Evolutionary conservation across 2,329 filamentous ascomycete species (phyloP).

Genomic region (Dendrostoma leiphaemia): DNA sequence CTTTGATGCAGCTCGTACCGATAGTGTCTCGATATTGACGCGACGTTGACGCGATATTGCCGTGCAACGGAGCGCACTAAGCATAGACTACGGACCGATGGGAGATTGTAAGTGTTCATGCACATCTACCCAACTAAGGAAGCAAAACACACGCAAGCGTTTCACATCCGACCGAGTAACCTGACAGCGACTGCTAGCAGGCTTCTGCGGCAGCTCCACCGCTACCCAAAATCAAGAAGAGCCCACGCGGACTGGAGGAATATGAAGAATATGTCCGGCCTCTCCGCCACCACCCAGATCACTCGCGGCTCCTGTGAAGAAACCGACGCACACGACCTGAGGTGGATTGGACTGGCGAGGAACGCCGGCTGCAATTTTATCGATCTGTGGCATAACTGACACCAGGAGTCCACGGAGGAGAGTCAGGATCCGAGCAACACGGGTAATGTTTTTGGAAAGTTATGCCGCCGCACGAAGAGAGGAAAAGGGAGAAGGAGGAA

Average conservation of each 20-base stretch:
- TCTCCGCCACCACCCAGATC: conserved; percentile 32
- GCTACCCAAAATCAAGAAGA: no score
- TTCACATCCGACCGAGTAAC: no score
- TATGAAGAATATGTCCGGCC: conserved; percentile 49
- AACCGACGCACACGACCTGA: conserved; percentile 41
- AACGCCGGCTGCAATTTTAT: conserved; percentile 72
- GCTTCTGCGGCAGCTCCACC: no score
- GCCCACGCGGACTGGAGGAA: no score
- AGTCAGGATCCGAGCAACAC: conserved; percentile 71
- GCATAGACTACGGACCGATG: no score
- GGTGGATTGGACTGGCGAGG: conserved; percentile 43
- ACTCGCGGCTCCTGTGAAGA: conserved; percentile 21
- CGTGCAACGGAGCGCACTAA: no score
- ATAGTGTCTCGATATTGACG: no score
- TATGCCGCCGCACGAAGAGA: conserved; percentile 78
- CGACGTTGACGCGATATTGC: no score
- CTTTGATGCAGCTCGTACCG: background rate
- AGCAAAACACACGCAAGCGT: no score
- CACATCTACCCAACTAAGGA: no score
- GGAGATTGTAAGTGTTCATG: no score
- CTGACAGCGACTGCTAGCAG: no score
- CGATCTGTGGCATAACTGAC: conserved; percentile 78
- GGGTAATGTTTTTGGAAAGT: conserved; percentile 64
- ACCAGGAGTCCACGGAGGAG: conserved; percentile 48
- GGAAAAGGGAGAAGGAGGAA: conserved; percentile 46